These are phyloP conservation scores for Blepharisma japonicum DNA, from an alignment of 73 alveolate genomes.

Conservation along the genomic window DNA sequence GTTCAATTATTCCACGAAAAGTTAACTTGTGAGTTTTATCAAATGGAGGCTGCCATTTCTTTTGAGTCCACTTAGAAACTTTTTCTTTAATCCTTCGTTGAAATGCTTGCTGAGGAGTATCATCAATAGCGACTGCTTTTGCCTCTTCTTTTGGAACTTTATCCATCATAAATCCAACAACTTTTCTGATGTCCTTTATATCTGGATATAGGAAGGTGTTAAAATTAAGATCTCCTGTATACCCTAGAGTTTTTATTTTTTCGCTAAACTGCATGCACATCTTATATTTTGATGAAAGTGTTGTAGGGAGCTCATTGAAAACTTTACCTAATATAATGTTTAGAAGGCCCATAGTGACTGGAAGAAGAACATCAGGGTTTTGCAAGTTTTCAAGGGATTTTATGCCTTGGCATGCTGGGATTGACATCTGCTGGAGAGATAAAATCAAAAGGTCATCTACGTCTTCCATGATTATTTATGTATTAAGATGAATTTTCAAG, in stretches of 20 bases:
- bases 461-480: conserved; percentile 21
- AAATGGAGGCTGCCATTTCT: conserved; percentile 19
- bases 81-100: conserved; percentile 8
- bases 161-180: background rate
- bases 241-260: conserved; percentile 8
- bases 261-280: conserved; percentile 16
- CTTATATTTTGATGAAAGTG: conserved; percentile 15
- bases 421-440: background rate
- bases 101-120: background rate
- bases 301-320: background rate
- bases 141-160: conserved; percentile 14
- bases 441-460: background rate
- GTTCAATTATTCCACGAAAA: background rate
- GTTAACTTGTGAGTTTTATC: background rate
- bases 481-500: background rate
- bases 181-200: conserved; percentile 3
- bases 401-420: background rate
- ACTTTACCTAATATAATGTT: background rate
- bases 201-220: conserved; percentile 11
- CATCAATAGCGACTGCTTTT: background rate
- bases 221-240: conserved; percentile 5
- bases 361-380: conserved; percentile 23
- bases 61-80: background rate
- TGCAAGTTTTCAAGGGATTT: background rate
- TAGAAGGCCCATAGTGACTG: background rate